Base-by-base conservation (phyloP, 192 early-diverging fungal species). In the Borealophlyctis nickersoniae region DNA sequence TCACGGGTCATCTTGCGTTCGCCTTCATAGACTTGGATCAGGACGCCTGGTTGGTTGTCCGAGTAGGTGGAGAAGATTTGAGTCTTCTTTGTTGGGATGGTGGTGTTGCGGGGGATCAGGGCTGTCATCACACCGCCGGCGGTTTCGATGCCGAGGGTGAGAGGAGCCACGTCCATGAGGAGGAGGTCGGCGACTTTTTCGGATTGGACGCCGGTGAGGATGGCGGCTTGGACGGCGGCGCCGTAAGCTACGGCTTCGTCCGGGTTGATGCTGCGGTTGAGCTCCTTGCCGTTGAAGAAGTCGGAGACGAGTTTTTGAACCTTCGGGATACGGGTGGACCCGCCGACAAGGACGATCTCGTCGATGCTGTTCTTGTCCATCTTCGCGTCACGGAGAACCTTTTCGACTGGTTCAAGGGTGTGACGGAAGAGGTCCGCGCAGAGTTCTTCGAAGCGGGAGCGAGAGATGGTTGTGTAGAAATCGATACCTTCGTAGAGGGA, bases 261-360 rank as follows among this genome's bases (percentile, higher is more conserved):
- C 68, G 94, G 96, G 88, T 98, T 96, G 80, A 98, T 94, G 63
- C 92, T 93, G 86, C 91, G 94, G 90, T 95, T 94, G 75, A 91
- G 93, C 84, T 98, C 92, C 88, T 98, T 98, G 71, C 94, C 94
- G 88, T 92, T 94, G 81, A 98, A 98, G 88, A 87, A 96, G 86
- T 96, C 93, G 36, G 91, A 89, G 72, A 98, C 88, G 77, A 98
- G 88, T 86, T 95, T 92, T 81, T 95, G 93, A 76, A 98, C 87
- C 87, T 94, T 96, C 83, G 95, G 95, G 82, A 98, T 98, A 87
- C 95, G 95, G 62, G 94, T 98, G 62, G 95, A 96, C 66, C 95
- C 94, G 78, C 95, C 95, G 62, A 96, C 95, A 30, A 98, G 83
- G 67, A 98, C 95, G 70, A 98, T 96, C 72, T 98, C 94, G 61